A percentile compares a stretch with the other conserved stretches of the same genome.
phyloP scores from a whole-genome alignment of 1,284 basidiomycete genomes.

The Pascua sp. region DNA sequence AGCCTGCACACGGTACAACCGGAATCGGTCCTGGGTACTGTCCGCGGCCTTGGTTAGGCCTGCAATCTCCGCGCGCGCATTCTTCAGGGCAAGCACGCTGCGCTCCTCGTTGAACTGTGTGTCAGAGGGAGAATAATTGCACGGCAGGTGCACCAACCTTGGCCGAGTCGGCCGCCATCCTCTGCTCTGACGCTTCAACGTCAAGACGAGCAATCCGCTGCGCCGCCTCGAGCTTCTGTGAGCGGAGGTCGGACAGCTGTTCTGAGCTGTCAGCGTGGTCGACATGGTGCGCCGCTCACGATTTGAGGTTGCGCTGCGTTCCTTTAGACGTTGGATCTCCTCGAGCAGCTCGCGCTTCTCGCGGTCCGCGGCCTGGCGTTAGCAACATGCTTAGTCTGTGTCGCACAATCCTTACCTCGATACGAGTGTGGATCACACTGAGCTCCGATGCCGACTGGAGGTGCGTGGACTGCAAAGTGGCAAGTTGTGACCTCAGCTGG shows the following conservation, averaged over 20 bases:
- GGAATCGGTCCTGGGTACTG: slow-evolving; percentile 41
- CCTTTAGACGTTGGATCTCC: slow-evolving; percentile 38
- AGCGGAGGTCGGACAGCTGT: slow-evolving; percentile 37
- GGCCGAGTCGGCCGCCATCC: slow-evolving; percentile 58
- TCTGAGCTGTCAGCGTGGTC: slow-evolving; percentile 27
- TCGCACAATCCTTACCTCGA: slow-evolving; percentile 27
- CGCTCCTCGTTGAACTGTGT: slow-evolving; percentile 43
- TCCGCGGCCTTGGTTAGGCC: slow-evolving; percentile 33
- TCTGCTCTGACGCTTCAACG: slow-evolving; percentile 76
- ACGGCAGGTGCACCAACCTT: slow-evolving; percentile 22
- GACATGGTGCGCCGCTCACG: slow-evolving; percentile 22
- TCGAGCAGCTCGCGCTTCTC: slow-evolving; percentile 45
- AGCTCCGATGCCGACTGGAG: slow-evolving; percentile 34
- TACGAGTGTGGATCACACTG: slow-evolving; percentile 33
- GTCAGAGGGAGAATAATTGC: background rate
- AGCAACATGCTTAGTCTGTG: background rate
- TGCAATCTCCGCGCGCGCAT: slow-evolving; percentile 37
- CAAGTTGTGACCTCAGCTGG: slow-evolving; percentile 40
- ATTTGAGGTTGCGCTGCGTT: slow-evolving; percentile 26
- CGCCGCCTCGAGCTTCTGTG: slow-evolving; percentile 38
- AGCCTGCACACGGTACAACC: slow-evolving; percentile 38
- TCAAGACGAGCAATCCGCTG: slow-evolving; percentile 78
- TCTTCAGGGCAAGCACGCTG: slow-evolving; percentile 33
- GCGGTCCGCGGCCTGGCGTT: slow-evolving; percentile 33
- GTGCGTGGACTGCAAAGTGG: slow-evolving; percentile 33